Base-by-base conservation (phyloP, 306 rosid genomes). In the Spatholobus suberectus region DNA sequence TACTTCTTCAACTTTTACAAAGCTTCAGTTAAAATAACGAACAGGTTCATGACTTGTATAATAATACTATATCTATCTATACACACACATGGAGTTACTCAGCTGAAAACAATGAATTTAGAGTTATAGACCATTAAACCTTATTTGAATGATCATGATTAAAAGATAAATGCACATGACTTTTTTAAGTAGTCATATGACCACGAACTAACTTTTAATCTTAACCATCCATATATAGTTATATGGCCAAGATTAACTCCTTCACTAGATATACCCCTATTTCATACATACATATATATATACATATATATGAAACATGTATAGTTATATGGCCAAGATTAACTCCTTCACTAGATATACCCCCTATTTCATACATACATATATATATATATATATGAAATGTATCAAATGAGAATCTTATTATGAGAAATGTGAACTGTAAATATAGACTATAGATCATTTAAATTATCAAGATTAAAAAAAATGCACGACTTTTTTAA, bases 1-100 rank as follows among this genome's bases (percentile, higher is more conserved):
- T 29, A 40, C 63, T 20, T 68, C 81, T 73, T 77, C 71, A 54
- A 78, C 37, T 20, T 57, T 49, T 84, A 86, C 47, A 34, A 79
- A 40, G 81, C 76, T 72, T 79, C 66, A 18, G 40, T 46, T 55
- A 73, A 68, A 78, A 67, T 15, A 57, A 75, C 18, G 12, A 13
- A 37, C 76, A 78, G 55, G 43, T 34, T 57, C 38, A 52, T 32
- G 26, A 72, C 71, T 75, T 35, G 14, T 43, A 46, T 29, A 49
- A 78, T 12, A 38, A 15, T 57, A 24, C 26, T 29, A 62, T 34
- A 62, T 15, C 21, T 61, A 27, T 52, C 1, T 18, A 51, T 51
- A 58, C 37, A 61, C 35, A 23, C 6, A 14, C 17, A 10, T 1
- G 14, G 27, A 20, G 8, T 54, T 54, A n/a, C n/a, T n/a, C n/a